These are phyloP conservation scores for Fusarium pseudocircinatum DNA, from an alignment of 2,329 filamentous ascomycete genomes.

Conservation along the genomic window DNA sequence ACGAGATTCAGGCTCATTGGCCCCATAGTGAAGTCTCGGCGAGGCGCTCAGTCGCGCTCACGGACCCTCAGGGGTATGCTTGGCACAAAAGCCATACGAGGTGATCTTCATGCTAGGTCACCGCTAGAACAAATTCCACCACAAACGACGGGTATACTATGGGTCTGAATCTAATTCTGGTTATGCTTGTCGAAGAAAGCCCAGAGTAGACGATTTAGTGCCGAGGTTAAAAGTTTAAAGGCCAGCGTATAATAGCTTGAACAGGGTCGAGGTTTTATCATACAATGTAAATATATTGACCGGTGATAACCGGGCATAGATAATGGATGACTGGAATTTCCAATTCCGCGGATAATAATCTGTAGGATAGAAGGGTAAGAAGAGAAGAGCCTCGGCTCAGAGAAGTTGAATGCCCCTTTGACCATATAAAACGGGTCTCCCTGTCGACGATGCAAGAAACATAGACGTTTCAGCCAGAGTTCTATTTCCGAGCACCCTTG, in stretches of 20 bases:
- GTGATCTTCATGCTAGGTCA: background rate
- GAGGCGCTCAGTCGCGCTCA: background rate
- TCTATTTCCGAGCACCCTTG: background rate
- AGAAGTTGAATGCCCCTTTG: background rate
- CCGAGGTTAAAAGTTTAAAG: too few relatives aligned
- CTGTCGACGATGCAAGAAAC: rapidly evolving
- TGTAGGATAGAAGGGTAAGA: background rate
- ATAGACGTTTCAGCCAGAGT: rapidly evolving
- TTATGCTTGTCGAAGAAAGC: background rate
- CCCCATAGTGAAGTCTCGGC: background rate
- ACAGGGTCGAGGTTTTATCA: background rate
- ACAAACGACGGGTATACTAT: rapidly evolving
- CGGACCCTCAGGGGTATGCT: background rate
- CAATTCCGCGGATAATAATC: background rate
- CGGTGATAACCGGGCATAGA: background rate
- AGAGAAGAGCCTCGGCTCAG: rapidly evolving
- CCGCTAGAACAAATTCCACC: background rate
- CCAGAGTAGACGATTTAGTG: background rate
- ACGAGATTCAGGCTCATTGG: background rate
- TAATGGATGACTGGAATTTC: rapidly evolving
- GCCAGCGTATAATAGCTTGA: background rate
- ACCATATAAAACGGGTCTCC: rapidly evolving
- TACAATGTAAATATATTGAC: rapidly evolving
- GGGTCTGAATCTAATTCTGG: background rate
- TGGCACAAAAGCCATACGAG: background rate